Evolutionary conservation across 176 grass and related monocot species (phyloP), one percentile per base, ranked within the genome.

Genomic region (Cenchrus americanus): DNA sequence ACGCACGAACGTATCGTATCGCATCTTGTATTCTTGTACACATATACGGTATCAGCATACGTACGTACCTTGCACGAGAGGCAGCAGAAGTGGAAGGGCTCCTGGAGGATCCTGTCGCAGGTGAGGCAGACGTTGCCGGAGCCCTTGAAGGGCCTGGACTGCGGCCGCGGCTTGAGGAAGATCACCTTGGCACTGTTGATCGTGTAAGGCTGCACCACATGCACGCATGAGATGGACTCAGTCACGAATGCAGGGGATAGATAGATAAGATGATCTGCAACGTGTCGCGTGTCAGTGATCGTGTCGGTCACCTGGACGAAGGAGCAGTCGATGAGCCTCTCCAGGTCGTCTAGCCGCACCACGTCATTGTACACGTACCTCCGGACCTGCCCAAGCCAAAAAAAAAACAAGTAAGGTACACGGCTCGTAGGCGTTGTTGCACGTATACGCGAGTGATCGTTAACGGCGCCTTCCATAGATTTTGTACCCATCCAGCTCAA

Each of bases 21-120:
- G n/a, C 22, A 40, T 69, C 17, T 7, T 44, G 43, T 44, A 44
- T 6, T 6, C 43, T 13, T 13, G 4, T n/a, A 34, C 4, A 7
- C n/a, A 3, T 60, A 3, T 60, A 60, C 24, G 12, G 24, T 63
- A 1, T 14, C 5, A 5, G 0, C 14, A 0, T 18, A 37, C 37
- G 10, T 3, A 3, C 34, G 52, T 76, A 97, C 96, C 96, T 98
- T 98, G 91, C 96, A 98, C 15, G 96, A 95, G 68, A 98, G 93
- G 89, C 86, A 98, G 89, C 96, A 98, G 83, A 96, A 96, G 72
- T 92, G 93, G 87, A 98, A 98, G n/a, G 96, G 96, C 91, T 98
- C 91, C 75, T 98, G 96, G 53, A 98, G 96, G 72, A 98, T 94
- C 75, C 96, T 80, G 83, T 94, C 96, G 85, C 96, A 98, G 27